A percentile compares a stretch with the other conserved stretches of the same genome.
Evolutionary conservation across 2,329 filamentous ascomycete genomes (phyloP).

Genomic region (Aspergillus viridinutans): DNA sequence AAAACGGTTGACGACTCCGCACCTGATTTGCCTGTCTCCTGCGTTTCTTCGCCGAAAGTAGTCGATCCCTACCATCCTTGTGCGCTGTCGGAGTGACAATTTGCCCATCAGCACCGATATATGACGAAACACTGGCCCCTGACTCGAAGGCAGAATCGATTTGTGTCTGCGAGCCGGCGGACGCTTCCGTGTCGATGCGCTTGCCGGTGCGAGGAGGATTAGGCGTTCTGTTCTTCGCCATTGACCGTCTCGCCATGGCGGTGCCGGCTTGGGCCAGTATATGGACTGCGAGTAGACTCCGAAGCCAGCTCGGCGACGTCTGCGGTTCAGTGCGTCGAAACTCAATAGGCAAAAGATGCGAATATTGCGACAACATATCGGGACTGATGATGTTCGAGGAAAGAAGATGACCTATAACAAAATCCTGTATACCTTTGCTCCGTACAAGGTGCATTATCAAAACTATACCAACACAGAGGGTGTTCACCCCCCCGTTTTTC

Average conservation of each 20-base stretch:
- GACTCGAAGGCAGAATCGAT: constrained; percentile 42
- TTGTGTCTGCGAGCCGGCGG: constrained; percentile 40
- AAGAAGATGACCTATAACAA: constrained; percentile 44
- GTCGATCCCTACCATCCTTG: constrained; percentile 54
- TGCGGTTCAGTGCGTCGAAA: constrained; percentile 41
- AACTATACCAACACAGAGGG: constrained; percentile 43
- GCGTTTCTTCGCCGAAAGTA: constrained; percentile 70
- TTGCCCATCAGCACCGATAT: constrained; percentile 40
- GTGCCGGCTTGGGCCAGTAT: constrained; percentile 47
- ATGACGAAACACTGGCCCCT: constrained; percentile 39
- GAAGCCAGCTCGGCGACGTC: constrained; percentile 42
- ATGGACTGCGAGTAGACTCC: constrained; percentile 47
- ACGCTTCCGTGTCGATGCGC: constrained; percentile 43
- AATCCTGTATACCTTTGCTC: constrained; percentile 47
- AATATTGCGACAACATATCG: constrained; percentile 40
- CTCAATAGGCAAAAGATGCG: constrained; percentile 41
- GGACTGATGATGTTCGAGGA: constrained; percentile 43
- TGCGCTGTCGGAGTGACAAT: constrained; percentile 49
- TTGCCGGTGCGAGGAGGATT: constrained; percentile 39
- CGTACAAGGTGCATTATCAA: constrained; percentile 44
- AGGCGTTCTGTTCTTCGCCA: constrained; percentile 43
- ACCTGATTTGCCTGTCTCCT: constrained; percentile 89
- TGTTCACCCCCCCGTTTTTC: constrained; percentile 45
- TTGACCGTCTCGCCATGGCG: constrained; percentile 44
- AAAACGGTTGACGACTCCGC: constrained; percentile 83